phyloP scores from a whole-genome alignment of 176 grass and related monocot species.

The Leersia perrieri region DNA sequence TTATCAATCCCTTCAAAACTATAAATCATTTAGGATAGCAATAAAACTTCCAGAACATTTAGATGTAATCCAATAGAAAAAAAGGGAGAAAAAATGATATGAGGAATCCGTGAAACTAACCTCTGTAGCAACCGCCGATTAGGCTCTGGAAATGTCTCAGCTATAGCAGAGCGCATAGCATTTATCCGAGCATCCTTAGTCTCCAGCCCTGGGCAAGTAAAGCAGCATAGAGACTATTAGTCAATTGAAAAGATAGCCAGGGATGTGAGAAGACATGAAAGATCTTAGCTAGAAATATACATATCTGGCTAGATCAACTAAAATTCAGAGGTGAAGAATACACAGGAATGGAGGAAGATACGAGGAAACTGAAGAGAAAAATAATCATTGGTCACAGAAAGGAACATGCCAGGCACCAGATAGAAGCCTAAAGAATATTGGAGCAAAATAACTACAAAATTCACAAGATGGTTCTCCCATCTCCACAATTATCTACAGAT shows the following conservation, averaged over 20 bases:
- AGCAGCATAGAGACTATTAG: constrained; percentile 28
- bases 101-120: constrained; percentile 38
- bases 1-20: neutral
- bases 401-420: constrained; percentile 2
- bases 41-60: neutral
- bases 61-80: constrained; percentile 10
- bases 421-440: constrained; percentile 9
- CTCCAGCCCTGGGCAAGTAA: constrained; percentile 68
- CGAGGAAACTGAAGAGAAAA: neutral
- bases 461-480: neutral
- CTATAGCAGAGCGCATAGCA: constrained; percentile 89
- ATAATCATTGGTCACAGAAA: neutral
- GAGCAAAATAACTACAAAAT: constrained; percentile 20
- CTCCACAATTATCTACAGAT: neutral
- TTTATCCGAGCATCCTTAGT: constrained; percentile 70
- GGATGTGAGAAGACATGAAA: neutral
- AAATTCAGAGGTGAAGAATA: neutral
- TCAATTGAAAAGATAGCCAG: constrained; percentile 13
- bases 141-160: constrained; percentile 97
- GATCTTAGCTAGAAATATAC: neutral
- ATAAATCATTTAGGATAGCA: neutral
- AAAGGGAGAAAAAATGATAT: neutral
- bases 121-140: constrained; percentile 86
- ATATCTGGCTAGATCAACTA: neutral
- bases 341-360: neutral